phyloP scores from a whole-genome alignment of 2,329 filamentous ascomycete genomes.

The Mycosphaerella arachidis region DNA sequence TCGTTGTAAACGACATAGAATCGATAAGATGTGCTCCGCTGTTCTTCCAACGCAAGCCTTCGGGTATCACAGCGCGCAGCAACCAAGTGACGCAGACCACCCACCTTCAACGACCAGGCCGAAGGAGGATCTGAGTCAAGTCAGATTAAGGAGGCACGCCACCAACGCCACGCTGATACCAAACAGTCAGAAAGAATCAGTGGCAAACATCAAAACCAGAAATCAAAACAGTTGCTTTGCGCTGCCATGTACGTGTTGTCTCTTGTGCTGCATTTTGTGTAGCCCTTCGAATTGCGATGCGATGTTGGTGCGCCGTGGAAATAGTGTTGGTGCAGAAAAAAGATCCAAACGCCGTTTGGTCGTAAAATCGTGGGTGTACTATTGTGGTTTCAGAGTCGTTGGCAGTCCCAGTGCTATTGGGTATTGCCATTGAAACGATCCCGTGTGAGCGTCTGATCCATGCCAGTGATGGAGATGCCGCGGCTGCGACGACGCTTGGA shows the following conservation, averaged over 20 bases:
- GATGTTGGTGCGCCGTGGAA: not conserved
- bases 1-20: not conserved
- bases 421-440: conserved; percentile 12
- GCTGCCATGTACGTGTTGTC: not conserved
- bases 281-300: not conserved
- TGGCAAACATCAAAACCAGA: not conserved
- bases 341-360: conserved; percentile 1
- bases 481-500: conserved; percentile 21
- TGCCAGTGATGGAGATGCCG: conserved; percentile 17
- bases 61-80: not conserved
- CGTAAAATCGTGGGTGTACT: not conserved
- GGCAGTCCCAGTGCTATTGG: not conserved
- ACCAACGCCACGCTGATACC: not conserved
- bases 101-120: not conserved
- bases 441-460: conserved; percentile 16
- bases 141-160: not conserved
- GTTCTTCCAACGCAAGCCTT: not conserved
- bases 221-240: not conserved
- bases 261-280: not conserved
- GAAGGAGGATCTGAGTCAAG: not conserved
- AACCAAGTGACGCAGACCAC: not conserved
- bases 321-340: conserved; percentile 3
- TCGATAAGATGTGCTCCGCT: not conserved
- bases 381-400: not conserved
- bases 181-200: not conserved